Base-by-base conservation (phyloP, 768 basidiomycete species). In the Termitomyces sp. region DNA sequence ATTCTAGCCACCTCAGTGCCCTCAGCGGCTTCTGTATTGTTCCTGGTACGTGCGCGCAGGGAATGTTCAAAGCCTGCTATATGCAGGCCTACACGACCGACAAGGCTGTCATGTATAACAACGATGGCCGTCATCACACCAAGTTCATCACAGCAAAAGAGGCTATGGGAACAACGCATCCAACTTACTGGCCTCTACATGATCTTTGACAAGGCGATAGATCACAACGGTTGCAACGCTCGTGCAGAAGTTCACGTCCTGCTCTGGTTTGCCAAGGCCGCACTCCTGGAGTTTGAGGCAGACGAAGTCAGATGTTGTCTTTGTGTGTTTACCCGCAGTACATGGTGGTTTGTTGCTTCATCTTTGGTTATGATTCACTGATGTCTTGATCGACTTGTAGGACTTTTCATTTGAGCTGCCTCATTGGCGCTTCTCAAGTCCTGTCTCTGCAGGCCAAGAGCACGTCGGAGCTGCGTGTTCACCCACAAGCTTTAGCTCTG, bases 41-140 rank as follows among this genome's bases (percentile, higher is more conserved):
- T 26, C 26, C 26, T 4, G 26, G 26, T 26, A 26, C 26, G 4
- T 4, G 26, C 2, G 26, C 26, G 26, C 26, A 26, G 26, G 26
- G 26, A 2, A 26, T 26, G 26, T 26, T 26, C 4, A 2, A 26
- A 2, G 53, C 24, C 0, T 20, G 16, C 0, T 66, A 68, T 30
- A 1, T 66, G 0, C 62, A 66, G 35, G 58, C 50, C 0, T 65
- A 65, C 26, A 26, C 26, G 2, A 26, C 26, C 16, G 63, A 65
- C 35, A 68, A 67, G 46, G n/a, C 59, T 0, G 22, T 60, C 2
- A 41, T 47, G 4, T 26, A 26, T 26, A 26, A 26, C 26, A 26
- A 26, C 4, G 26, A 26, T 4, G 26, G 26, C 26, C 26, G 26
- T 26, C 26, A 26, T 4, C 1, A 60, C 22, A 56, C 35, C 0